Evolutionary conservation across 257 asterid genomes (phyloP).

Genomic region (Pogostemon cablin): DNA sequence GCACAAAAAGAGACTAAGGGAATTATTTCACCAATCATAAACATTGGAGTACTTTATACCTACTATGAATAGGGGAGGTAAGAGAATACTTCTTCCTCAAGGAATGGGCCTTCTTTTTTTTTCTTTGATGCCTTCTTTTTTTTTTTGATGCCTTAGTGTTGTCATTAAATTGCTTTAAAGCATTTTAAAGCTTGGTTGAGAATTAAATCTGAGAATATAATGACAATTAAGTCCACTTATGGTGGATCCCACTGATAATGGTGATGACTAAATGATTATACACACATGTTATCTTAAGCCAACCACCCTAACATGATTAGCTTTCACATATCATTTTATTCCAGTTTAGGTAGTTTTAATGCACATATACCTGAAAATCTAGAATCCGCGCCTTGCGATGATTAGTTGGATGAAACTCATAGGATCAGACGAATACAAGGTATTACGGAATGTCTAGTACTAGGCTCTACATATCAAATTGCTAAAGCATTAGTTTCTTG

Average conservation of each 20-base stretch:
- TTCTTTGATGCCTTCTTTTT: background rate
- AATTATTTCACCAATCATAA: background rate
- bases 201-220: constrained; percentile 24
- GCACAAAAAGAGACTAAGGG: background rate
- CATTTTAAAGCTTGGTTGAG: background rate
- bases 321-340: background rate
- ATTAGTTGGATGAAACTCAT: background rate
- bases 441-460: background rate
- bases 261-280: constrained; percentile 32
- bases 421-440: background rate
- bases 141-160: constrained; percentile 16
- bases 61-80: constrained; percentile 30
- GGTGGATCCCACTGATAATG: constrained; percentile 32
- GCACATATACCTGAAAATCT: background rate
- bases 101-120: constrained; percentile 34
- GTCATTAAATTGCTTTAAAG: constrained; percentile 26
- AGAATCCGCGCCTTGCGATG: background rate
- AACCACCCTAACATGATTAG: background rate
- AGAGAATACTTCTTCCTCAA: constrained; percentile 39
- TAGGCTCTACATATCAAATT: background rate
- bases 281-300: background rate
- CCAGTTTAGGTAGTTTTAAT: constrained; percentile 13
- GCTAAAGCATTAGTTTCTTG: background rate
- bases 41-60: constrained; percentile 20
- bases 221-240: constrained; percentile 28